A percentile compares a stretch with the other conserved stretches of the same genome.
These are phyloP conservation scores for Fusarium pseudonygamai DNA, from an alignment of 2,329 filamentous ascomycete genomes.

Conservation along the genomic window DNA sequence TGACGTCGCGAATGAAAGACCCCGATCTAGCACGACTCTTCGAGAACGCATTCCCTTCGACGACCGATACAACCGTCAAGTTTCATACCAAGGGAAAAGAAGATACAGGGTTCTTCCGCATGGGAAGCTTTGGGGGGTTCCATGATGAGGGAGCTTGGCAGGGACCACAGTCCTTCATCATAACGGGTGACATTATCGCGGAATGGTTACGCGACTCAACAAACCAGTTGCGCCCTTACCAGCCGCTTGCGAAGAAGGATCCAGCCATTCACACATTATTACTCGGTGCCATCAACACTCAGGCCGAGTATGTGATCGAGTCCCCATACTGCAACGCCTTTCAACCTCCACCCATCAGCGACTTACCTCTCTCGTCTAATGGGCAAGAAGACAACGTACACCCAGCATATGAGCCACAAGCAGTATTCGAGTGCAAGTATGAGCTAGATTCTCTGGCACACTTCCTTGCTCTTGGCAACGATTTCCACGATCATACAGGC, in stretches of 20 bases:
- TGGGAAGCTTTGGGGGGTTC: constrained; percentile 43
- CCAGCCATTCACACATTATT: constrained; percentile 81
- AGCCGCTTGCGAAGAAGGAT: constrained; percentile 83
- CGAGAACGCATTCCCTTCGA: constrained; percentile 92
- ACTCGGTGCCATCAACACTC: constrained; percentile 93
- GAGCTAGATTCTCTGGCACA: constrained; percentile 95
- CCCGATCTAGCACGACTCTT: constrained; percentile 91
- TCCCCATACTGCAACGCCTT: constrained; percentile 99
- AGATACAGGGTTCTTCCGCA: constrained; percentile 50
- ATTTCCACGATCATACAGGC: constrained; percentile 83
- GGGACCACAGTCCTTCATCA: constrained; percentile 90
- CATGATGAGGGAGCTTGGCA: constrained; percentile 74
- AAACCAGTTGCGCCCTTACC: constrained; percentile 93
- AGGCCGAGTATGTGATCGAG: constrained; percentile 92
- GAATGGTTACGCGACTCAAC: constrained; percentile 94
- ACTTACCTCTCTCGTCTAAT: constrained; percentile 75
- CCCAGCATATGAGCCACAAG: constrained; percentile 82
- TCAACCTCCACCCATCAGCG: constrained; percentile 88
- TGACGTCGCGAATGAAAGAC: constrained; percentile 82
- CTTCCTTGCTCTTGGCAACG: constrained; percentile 85
- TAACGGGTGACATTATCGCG: constrained; percentile 91
- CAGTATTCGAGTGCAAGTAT: constrained; percentile 99
- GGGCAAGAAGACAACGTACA: constrained; percentile 87
- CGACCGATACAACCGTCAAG: constrained; percentile 84
- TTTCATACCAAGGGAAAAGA: constrained; percentile 78